A percentile compares a stretch with the other conserved stretches of the same genome.
These are phyloP conservation scores for Silene uniflora DNA, from an alignment of 148 eudicot species.

Conservation along the genomic window DNA sequence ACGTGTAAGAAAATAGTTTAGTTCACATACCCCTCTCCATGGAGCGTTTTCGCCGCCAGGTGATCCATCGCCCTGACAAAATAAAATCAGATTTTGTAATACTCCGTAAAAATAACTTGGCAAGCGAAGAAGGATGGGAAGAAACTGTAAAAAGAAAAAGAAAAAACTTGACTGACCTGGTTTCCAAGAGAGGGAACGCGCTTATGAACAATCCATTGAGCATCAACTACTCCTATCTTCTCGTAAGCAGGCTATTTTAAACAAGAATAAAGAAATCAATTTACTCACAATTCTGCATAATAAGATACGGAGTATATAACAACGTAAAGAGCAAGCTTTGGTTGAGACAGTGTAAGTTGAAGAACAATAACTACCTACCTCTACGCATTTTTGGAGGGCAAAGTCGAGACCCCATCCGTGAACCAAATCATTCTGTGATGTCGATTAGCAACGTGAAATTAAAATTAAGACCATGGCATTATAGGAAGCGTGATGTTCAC, in stretches of 20 bases:
- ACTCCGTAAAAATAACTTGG: neutral
- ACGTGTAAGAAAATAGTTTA: too few species aligned
- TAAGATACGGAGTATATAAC: neutral
- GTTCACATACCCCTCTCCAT: constrained; percentile 35
- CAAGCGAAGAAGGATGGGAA: neutral
- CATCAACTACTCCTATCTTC: constrained; percentile 91
- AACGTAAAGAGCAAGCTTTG: neutral
- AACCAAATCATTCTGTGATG: constrained; percentile 81
- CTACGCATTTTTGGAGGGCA: constrained; percentile 68
- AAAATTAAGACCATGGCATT: neutral
- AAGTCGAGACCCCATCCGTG: constrained; percentile 99
- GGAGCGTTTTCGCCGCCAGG: constrained; percentile 19
- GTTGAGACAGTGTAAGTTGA: neutral
- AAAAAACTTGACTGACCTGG: constrained; percentile 50
- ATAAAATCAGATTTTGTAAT: constrained; percentile 2
- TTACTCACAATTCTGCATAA: neutral
- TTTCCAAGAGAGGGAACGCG: constrained; percentile 66
- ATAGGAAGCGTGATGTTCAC: neutral
- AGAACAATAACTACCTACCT: constrained; percentile 42
- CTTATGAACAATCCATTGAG: constrained; percentile 83
- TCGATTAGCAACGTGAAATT: constrained; percentile 1
- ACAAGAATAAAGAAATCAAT: constrained; percentile 1
- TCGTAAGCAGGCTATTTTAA: constrained; percentile 68
- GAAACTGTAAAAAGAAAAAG: neutral
- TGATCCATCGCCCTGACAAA: constrained; percentile 28